Base-by-base conservation (phyloP, 176 grass and related monocot species). In the Echinochloa phyllopogon region DNA sequence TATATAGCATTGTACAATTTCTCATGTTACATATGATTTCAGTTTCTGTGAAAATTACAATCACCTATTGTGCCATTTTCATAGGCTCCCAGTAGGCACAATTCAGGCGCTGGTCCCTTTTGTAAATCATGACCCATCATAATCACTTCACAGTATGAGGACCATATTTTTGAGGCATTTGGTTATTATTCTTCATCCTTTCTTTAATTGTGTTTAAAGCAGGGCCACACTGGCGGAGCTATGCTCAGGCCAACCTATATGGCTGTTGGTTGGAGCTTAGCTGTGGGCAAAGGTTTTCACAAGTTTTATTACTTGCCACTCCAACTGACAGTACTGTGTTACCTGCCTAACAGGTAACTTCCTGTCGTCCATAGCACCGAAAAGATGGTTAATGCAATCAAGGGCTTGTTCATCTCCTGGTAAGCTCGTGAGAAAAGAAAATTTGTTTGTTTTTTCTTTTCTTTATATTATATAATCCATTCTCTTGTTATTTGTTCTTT, bases 351-450 rank as follows among this genome's bases (percentile, higher is more conserved):
- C 64, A 79, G 80, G 18, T 80, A 4, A 16, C 39, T 55, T 66
- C 78, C 4, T 33, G 29, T 40, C 21, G 6, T 15, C 4, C 8
- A 3, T 15, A 82, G 24, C 70, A 48, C 50, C 49, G 6, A 16
- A n/a, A 86, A 89, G n/a, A 94, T 97, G 95, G 95, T 94, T 74
- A 97, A 97, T 17, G 95, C 95, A 74, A 87, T 94, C 55, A 98
- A 98, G 88, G 92, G 95, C 17, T 10, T 97, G 82, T 94, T 98
- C 65, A 90, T 98, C 69, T 98, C 95, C 81, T 95, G 95, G 95
- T 93, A 84, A 86, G 75, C 38, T 72, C 40, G 3, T 21, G 33
- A n/a, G 40, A 6, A 6, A 62, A 15, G 57, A 75, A 49, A 25
- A 1, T 52, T 59, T 33, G 49, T 16, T 55, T 33, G 29, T 12